Conservation (phyloP, 805 yeast genomes). For the Nakazawaea ishiwadae region DNA sequence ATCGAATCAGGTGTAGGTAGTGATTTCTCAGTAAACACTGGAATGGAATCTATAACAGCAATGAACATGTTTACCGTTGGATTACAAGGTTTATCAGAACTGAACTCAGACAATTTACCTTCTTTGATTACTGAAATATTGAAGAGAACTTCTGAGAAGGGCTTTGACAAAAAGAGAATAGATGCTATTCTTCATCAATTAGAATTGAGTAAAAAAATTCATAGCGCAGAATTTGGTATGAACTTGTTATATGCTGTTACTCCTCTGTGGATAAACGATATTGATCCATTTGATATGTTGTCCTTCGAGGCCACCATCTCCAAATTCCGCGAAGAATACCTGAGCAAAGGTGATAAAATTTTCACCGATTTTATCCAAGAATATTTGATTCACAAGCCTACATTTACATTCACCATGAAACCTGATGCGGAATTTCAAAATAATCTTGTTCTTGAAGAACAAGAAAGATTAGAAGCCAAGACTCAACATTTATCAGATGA, state of each 20-base stretch:
- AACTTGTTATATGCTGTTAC: slow-evolving; percentile 65
- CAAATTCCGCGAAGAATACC: slow-evolving; percentile 59
- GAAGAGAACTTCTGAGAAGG: slow-evolving; percentile 32
- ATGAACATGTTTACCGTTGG: slow-evolving; percentile 80
- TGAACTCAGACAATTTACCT: slow-evolving; percentile 45
- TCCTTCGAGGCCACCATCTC: slow-evolving; percentile 58
- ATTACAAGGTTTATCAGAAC: slow-evolving; percentile 62
- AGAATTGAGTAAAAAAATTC: slow-evolving; percentile 79
- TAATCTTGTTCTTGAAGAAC: slow-evolving; percentile 51
- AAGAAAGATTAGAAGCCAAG: slow-evolving; percentile 39
- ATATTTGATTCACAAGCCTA: slow-evolving; percentile 48
- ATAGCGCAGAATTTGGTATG: slow-evolving; percentile 87
- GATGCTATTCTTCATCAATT: slow-evolving; percentile 86
- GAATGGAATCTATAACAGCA: slow-evolving; percentile 78
- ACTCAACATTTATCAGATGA: slow-evolving; percentile 40
- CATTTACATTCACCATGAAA: slow-evolving; percentile 69
- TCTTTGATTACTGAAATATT: slow-evolving; percentile 43
- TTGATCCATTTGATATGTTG: slow-evolving; percentile 68
- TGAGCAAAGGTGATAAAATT: slow-evolving; percentile 44
- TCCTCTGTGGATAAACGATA: slow-evolving; percentile 82
- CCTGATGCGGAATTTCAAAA: slow-evolving; percentile 59
- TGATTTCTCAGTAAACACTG: slow-evolving; percentile 84
- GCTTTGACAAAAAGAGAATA: slow-evolving; percentile 57
- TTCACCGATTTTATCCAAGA: slow-evolving; percentile 57
- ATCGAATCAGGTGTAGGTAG: slow-evolving; percentile 83